Evolutionary conservation across 805 yeast genomes (phyloP).

Genomic region (Blastobotrys terrestris): DNA sequence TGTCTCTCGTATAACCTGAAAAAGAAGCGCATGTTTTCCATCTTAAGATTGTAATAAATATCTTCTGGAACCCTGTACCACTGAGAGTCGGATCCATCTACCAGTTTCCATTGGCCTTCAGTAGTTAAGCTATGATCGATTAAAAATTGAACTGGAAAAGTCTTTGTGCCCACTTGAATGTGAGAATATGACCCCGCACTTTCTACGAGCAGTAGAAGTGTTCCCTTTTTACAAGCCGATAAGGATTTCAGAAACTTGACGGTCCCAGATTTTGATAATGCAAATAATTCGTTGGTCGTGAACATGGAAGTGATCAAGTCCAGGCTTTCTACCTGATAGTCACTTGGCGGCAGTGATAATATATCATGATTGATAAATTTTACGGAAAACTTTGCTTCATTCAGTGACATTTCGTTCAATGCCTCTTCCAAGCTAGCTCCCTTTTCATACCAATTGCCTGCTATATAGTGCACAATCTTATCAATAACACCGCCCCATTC

Average conservation of each 20-base stretch:
- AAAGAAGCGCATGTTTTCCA: constrained; percentile 86
- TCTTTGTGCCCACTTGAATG: constrained; percentile 66
- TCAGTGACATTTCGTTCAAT: constrained; percentile 3
- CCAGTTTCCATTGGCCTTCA: constrained; percentile 58
- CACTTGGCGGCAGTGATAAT: constrained; percentile 18
- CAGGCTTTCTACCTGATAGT: constrained; percentile 25
- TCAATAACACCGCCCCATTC: constrained; percentile 60
- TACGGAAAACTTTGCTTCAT: constrained; percentile 9
- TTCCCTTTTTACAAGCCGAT: constrained; percentile 49
- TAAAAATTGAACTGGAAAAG: constrained; percentile 76
- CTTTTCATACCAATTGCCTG: constrained; percentile 42
- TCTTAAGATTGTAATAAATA: constrained; percentile 55
- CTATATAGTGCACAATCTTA: constrained; percentile 40
- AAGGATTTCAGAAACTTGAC: constrained; percentile 52
- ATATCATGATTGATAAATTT: constrained; percentile 20
- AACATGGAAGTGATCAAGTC: constrained; percentile 67
- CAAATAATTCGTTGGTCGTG: constrained; percentile 82
- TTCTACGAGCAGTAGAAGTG: constrained; percentile 64
- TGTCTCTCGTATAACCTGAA: constrained; percentile 67
- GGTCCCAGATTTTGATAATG: constrained; percentile 57
- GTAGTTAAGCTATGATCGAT: constrained; percentile 68
- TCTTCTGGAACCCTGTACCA: constrained; percentile 65
- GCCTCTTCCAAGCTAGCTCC: constrained; percentile 4
- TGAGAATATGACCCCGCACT: constrained; percentile 89
- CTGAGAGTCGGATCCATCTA: constrained; percentile 62